phyloP scores from a whole-genome alignment of 1,284 basidiomycete genomes.

The Ganoderma leucocontextum region DNA sequence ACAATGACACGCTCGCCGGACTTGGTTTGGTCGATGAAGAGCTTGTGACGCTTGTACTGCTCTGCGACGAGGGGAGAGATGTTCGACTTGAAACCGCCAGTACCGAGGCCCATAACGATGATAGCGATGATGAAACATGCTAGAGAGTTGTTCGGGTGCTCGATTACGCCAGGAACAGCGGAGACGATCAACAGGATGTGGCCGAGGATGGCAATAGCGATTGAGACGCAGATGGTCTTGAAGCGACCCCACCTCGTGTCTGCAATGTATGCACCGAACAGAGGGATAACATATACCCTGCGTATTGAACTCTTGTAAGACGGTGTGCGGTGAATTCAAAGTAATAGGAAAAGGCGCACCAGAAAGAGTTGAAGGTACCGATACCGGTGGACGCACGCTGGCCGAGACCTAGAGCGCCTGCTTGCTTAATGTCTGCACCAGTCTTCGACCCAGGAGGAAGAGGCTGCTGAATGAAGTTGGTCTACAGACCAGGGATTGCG shows the following conservation, averaged over 20 bases:
- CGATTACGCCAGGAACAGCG: slow-evolving; percentile 76
- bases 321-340: background rate
- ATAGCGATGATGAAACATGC: slow-evolving; percentile 73
- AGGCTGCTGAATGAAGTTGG: slow-evolving; percentile 77
- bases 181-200: slow-evolving; percentile 82
- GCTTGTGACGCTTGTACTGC: slow-evolving; percentile 68
- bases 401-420: slow-evolving; percentile 77
- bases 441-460: slow-evolving; percentile 74
- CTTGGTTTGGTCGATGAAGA: slow-evolving; percentile 61
- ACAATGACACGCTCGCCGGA: slow-evolving; percentile 83
- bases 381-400: slow-evolving; percentile 76
- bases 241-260: slow-evolving; percentile 80
- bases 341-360: slow-evolving; percentile 45
- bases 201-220: slow-evolving; percentile 65
- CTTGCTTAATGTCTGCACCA: slow-evolving; percentile 67
- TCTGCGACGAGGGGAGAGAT: slow-evolving; percentile 84
- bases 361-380: slow-evolving; percentile 70
- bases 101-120: slow-evolving; percentile 68
- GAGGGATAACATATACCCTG: slow-evolving; percentile 66
- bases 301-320: background rate
- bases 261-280: slow-evolving; percentile 78
- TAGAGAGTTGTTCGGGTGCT: slow-evolving; percentile 60
- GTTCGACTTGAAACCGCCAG: slow-evolving; percentile 86
- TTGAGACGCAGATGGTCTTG: slow-evolving; percentile 72
- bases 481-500: slow-evolving; percentile 45